phyloP scores from a whole-genome alignment of 2,329 filamentous ascomycete genomes.

The Escovopsis sp. region DNA sequence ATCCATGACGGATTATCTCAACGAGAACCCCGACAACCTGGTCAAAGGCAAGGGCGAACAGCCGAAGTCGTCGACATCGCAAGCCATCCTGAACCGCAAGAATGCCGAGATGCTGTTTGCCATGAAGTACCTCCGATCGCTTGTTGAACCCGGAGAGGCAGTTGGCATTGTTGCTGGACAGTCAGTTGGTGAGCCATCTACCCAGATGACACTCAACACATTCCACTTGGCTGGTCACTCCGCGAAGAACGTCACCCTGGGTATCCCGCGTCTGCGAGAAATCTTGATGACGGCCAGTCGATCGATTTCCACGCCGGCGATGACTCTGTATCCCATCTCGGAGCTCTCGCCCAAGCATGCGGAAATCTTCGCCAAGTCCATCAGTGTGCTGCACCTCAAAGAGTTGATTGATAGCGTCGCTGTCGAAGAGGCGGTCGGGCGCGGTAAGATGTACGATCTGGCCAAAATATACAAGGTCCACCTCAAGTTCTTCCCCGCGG shows the following conservation, averaged over 20 bases:
- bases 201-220: constrained; percentile 98
- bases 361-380: constrained; percentile 77
- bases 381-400: constrained; percentile 71
- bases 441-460: constrained; percentile 50
- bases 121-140: constrained; percentile 81
- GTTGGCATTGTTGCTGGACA: constrained; percentile 95
- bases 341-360: constrained; percentile 55
- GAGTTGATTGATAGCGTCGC: constrained; percentile 71
- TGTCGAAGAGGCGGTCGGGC: constrained; percentile 66
- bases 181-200: constrained; percentile 92
- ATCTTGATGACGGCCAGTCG: constrained; percentile 95
- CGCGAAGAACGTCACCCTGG: constrained; percentile 94
- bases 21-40: constrained; percentile 54
- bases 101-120: constrained; percentile 74
- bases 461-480: constrained; percentile 78
- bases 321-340: constrained; percentile 67
- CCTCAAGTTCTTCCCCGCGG: constrained; percentile 68
- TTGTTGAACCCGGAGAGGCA: constrained; percentile 89
- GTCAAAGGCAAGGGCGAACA: constrained; percentile 31
- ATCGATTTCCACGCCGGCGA: constrained; percentile 77
- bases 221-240: constrained; percentile 99
- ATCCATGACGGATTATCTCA: constrained; percentile 60
- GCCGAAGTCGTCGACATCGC: constrained; percentile 11
- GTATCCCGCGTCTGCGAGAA: constrained; percentile 93
- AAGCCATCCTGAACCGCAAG: constrained; percentile 44